Conservation (phyloP, 192 early-diverging fungal species). For the Allomyces javanicus region DNA sequence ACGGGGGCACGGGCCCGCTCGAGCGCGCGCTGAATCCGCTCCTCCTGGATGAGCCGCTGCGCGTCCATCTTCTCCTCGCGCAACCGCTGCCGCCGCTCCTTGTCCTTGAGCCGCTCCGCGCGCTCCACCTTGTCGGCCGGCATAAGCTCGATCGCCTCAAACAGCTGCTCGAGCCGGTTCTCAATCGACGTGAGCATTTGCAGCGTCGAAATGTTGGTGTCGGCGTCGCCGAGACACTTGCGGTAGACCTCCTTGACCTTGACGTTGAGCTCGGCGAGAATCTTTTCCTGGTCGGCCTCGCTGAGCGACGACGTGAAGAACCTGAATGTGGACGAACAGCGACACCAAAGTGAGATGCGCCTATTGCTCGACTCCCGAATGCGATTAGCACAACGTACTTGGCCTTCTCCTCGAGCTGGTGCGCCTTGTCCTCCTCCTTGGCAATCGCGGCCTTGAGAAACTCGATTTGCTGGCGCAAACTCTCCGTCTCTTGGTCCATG, state of each 20-base stretch:
- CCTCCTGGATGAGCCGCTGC: conserved; percentile 28
- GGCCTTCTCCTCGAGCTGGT: conserved; percentile 27
- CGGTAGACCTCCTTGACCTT: conserved; percentile 40
- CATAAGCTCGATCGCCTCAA: conserved; percentile 38
- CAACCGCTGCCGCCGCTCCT: conserved; percentile 29
- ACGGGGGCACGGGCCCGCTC: conserved; percentile 38
- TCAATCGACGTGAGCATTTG: conserved; percentile 37
- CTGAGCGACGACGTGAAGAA: conserved; percentile 19
- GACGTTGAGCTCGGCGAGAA: conserved; percentile 29
- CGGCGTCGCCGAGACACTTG: conserved; percentile 30
- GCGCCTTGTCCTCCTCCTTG: conserved; percentile 33
- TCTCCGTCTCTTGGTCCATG: conserved; percentile 33
- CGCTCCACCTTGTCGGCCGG: conserved; percentile 36
- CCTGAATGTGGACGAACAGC: conserved; percentile 1
- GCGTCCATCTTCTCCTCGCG: conserved; percentile 37
- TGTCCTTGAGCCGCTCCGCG: conserved; percentile 42
- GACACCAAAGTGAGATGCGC: too few relatives aligned
- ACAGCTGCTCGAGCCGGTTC: conserved; percentile 35
- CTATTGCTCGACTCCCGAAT: too few relatives aligned
- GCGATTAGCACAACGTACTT: conserved; percentile 9
- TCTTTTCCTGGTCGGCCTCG: conserved; percentile 30
- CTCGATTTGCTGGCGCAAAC: conserved; percentile 32
- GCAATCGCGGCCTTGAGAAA: conserved; percentile 29
- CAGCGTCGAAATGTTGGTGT: conserved; percentile 29
- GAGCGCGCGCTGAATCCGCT: conserved; percentile 29